Evolutionary conservation across 495 filamentous ascomycete genomes (phyloP).

Genomic region (Neurospora terricola): DNA sequence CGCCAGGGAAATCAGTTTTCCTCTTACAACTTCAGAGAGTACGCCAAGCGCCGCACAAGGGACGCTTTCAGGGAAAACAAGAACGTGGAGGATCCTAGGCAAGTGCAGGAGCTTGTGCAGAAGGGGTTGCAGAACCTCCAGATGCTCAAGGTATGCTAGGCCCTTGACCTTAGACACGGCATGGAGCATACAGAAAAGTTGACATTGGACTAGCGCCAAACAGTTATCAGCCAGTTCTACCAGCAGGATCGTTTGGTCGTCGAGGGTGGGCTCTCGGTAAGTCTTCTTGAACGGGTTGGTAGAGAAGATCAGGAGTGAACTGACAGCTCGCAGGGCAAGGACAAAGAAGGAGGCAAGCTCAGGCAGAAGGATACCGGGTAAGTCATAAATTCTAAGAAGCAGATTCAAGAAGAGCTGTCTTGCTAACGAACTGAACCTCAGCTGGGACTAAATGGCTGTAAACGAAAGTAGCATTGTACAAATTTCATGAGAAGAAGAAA

Average conservation of each 20-base stretch:
- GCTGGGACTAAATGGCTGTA: background rate
- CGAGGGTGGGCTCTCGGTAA: constrained; percentile 61
- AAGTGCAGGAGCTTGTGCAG: constrained; percentile 81
- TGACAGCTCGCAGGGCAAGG: constrained; percentile 52
- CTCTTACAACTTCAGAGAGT: constrained; percentile 94
- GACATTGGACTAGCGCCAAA: constrained; percentile 64
- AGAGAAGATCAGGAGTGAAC: background rate
- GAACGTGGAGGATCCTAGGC: constrained; percentile 54
- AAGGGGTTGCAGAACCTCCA: constrained; percentile 80
- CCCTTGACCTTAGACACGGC: background rate
- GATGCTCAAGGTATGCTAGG: constrained; percentile 70
- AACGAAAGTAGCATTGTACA: background rate
- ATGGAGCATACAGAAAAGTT: background rate
- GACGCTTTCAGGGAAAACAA: constrained; percentile 82
- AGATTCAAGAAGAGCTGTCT: background rate
- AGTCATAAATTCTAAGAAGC: background rate
- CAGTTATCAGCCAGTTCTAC: constrained; percentile 88
- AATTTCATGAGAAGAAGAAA: background rate
- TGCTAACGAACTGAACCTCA: background rate
- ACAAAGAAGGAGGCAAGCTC: constrained; percentile 51
- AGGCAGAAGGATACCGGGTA: constrained; percentile 27
- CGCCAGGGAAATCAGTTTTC: constrained; percentile 82
- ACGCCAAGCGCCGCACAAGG: constrained; percentile 76
- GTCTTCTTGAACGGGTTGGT: constrained; percentile 1
- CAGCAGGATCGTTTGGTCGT: constrained; percentile 87